These are phyloP conservation scores for Hypoxylon intermedium DNA, from an alignment of 495 filamentous ascomycete species.

Conservation along the genomic window DNA sequence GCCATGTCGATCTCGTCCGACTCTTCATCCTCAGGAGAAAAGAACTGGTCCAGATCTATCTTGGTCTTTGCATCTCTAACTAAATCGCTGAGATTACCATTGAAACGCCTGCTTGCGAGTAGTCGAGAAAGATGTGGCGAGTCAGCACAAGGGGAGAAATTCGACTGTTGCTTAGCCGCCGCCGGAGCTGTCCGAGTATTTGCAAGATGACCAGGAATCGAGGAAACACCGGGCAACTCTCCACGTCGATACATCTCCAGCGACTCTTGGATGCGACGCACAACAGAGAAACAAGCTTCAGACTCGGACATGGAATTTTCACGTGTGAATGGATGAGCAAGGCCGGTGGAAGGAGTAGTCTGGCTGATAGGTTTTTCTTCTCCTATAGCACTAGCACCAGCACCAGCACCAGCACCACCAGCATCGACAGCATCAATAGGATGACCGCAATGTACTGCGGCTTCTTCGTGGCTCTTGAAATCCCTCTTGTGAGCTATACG, in stretches of 20 bases:
- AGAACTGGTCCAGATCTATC: slow-evolving; percentile 59
- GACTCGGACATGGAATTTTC: slow-evolving; percentile 62
- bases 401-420: slow-evolving; percentile 69
- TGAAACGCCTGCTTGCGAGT: slow-evolving; percentile 69
- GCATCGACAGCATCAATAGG: slow-evolving; percentile 74
- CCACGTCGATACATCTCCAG: slow-evolving; percentile 55
- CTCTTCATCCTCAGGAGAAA: slow-evolving; percentile 54
- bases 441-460: slow-evolving; percentile 86
- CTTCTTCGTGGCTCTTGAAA: slow-evolving; percentile 92
- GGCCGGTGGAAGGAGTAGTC: slow-evolving; percentile 50
- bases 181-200: slow-evolving; percentile 19
- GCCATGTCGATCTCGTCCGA: slow-evolving; percentile 55
- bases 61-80: slow-evolving; percentile 64
- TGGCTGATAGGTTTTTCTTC: slow-evolving; percentile 53
- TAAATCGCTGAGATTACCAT: slow-evolving; percentile 67
- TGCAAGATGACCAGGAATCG: slow-evolving; percentile 46
- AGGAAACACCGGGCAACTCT: slow-evolving; percentile 52
- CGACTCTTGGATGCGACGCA: slow-evolving; percentile 56
- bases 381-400: slow-evolving; percentile 62
- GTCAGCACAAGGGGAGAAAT: slow-evolving; percentile 68
- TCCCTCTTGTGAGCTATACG: slow-evolving; percentile 91
- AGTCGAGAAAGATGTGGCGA: slow-evolving; percentile 78
- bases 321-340: slow-evolving; percentile 75
- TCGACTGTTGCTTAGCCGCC: slow-evolving; percentile 7
- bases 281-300: slow-evolving; percentile 57